phyloP scores from a whole-genome alignment of 2,329 filamentous ascomycete genomes.

The Cladosporium sphaerospermum region DNA sequence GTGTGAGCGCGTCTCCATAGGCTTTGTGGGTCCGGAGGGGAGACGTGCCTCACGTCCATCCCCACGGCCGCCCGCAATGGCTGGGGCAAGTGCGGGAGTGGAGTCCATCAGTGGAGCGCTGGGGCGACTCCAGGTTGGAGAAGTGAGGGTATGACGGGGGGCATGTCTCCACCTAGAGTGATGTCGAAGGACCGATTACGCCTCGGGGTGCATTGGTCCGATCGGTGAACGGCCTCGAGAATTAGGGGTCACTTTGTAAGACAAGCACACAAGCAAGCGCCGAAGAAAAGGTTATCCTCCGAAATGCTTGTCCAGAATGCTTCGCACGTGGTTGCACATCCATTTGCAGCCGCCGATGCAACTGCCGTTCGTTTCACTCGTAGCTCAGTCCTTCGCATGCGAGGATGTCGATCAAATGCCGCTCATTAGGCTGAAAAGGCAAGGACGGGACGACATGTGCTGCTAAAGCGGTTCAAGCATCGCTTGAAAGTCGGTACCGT shows the following conservation, averaged over 20 bases:
- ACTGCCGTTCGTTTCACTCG: no score
- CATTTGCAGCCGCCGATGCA: no score
- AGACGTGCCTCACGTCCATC: neutral
- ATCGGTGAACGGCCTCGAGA: neutral
- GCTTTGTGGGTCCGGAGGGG: neutral
- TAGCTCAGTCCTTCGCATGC: no score
- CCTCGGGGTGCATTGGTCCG: neutral
- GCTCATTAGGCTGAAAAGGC: no score
- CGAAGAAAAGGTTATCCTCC: no score
- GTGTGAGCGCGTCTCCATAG: neutral
- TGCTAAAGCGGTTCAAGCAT: neutral
- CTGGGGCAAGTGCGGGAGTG: constrained; percentile 9
- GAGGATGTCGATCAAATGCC: no score
- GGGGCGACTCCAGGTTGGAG: neutral
- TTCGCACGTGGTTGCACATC: no score
- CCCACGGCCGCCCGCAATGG: constrained; percentile 1
- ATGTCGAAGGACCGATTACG: neutral
- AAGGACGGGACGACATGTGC: no score
- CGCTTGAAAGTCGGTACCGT: constrained; percentile 5
- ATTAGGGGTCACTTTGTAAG: no score
- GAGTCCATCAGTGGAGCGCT: neutral
- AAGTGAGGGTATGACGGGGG: neutral
- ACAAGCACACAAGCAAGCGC: no score
- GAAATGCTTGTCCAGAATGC: no score
- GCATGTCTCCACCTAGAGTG: neutral